phyloP scores from a whole-genome alignment of 148 eudicot species.

The Oxyria digyna region DNA sequence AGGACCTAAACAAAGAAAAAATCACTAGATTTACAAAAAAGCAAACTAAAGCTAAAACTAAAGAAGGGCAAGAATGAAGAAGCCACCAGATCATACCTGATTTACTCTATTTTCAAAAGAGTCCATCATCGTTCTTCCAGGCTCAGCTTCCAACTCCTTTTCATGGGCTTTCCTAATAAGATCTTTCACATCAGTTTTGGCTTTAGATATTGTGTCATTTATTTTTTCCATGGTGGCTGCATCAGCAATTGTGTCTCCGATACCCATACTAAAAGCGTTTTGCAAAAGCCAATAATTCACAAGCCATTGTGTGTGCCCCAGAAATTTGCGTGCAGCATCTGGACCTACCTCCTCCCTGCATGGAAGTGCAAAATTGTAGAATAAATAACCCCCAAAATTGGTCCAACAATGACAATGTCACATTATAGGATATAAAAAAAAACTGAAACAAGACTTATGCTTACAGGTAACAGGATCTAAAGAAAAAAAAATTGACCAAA shows the following conservation, averaged over 20 bases:
- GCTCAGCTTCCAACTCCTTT: constrained; percentile 85
- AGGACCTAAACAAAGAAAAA: constrained; percentile 44
- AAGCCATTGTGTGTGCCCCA: constrained; percentile 99
- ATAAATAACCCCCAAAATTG: not conserved
- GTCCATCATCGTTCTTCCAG: constrained; percentile 99
- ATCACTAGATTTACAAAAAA: not conserved
- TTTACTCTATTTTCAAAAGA: constrained; percentile 97
- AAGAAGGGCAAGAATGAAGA: not conserved
- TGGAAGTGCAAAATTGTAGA: not conserved
- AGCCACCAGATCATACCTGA: constrained; percentile 40
- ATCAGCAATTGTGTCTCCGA: constrained; percentile 99
- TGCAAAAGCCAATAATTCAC: constrained; percentile 98
- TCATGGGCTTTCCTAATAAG: constrained; percentile 71
- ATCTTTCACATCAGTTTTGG: constrained; percentile 85
- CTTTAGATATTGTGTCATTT: constrained; percentile 81
- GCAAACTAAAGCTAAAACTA: not conserved
- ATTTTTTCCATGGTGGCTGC: constrained; percentile 87
- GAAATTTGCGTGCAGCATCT: constrained; percentile 96
- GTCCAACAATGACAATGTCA: not conserved
- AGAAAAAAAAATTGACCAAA: too few species aligned
- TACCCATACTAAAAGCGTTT: constrained; percentile 89
- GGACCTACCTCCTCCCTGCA: constrained; percentile 98
- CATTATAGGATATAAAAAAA: not conserved
- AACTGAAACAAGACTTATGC: not conserved
- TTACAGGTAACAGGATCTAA: not conserved